A percentile compares a stretch with the other conserved stretches of the same genome.
phyloP scores from a whole-genome alignment of 148 eudicot species.

The Rhododendron griersonianum region DNA sequence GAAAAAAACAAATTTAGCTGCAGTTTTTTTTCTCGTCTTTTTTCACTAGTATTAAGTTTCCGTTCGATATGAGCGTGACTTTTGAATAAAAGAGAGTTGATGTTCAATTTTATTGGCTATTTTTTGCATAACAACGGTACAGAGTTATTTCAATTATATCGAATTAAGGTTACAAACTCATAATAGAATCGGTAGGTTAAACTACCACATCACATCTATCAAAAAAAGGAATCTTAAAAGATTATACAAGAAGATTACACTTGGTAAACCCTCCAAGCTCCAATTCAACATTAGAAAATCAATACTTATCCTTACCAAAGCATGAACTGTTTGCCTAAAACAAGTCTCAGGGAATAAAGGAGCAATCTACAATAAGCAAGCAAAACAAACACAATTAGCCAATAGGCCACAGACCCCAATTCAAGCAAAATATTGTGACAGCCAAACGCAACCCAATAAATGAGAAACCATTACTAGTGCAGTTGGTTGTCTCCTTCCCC shows the following conservation, averaged over 20 bases:
- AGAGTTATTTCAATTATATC: neutral
- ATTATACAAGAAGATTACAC: neutral
- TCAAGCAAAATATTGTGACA: neutral
- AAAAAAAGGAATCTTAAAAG: neutral
- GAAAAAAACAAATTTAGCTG: neutral
- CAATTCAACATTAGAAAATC: neutral
- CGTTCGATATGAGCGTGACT: neutral
- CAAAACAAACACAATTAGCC: neutral
- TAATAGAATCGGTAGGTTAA: neutral
- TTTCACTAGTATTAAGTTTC: neutral
- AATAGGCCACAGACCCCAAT: neutral
- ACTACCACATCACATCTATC: neutral
- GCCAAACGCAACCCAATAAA: neutral
- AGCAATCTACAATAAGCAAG: neutral
- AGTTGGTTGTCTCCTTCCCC: too few species aligned
- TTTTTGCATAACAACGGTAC: neutral
- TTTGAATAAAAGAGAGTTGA: neutral
- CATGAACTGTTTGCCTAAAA: neutral
- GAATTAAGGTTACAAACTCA: neutral
- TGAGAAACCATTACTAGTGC: too few species aligned
- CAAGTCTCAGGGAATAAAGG: neutral
- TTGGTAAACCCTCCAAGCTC: neutral
- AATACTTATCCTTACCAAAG: neutral
- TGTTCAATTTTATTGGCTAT: neutral
- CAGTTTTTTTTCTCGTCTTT: neutral